Base-by-base conservation (phyloP, 495 filamentous ascomycete species). In the Penicilliopsis zonata region DNA sequence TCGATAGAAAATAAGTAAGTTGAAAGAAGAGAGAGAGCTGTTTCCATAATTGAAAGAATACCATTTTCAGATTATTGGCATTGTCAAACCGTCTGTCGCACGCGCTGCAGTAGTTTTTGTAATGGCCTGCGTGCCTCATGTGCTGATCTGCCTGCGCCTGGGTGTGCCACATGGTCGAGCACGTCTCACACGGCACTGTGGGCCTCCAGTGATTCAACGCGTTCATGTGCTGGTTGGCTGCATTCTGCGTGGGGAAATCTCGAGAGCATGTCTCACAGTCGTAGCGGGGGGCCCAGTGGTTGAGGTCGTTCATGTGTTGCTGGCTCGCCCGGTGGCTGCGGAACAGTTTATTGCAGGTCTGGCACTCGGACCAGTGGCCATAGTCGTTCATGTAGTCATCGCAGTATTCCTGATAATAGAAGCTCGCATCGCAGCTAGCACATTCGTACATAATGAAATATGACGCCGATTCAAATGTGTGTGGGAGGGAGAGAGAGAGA, bases 161-260 rank as follows among this genome's bases (percentile, higher is more conserved):
- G 2, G 42, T 42, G 2, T 17, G 2, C 43, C 61, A 66, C 5
- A 25, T 28, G 1, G 14, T 10, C 12, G 38, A 29, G 40, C 63
- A 68, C 2, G 47, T 59, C 13, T 67, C 53, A 43, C 59, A 70
- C 4, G 28, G 22, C 19, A 43, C 26, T 9, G 9, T 31, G 0
- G 38, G 48, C 0, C 12, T 30, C 50, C 48, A 63, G 35, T 68
- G 65, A 7, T 37, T 35, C 1, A 36, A 2, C 2, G 30, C 14
- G 3, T 52, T 36, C 59, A 65, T 69, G 34, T 69, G 66, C 31
- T 57, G 52, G 9, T 42, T 16, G n/a, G 27, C 36, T 2, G 48
- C 45, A 7, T 25, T 16, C 19, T 47, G 13, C 5, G 41, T 44
- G 7, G 13, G 4, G 40, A 63, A 68, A 0, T 2, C 18, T 4